phyloP scores from a whole-genome alignment of 2,329 filamentous ascomycete species.

The Trichoderma harzianum region DNA sequence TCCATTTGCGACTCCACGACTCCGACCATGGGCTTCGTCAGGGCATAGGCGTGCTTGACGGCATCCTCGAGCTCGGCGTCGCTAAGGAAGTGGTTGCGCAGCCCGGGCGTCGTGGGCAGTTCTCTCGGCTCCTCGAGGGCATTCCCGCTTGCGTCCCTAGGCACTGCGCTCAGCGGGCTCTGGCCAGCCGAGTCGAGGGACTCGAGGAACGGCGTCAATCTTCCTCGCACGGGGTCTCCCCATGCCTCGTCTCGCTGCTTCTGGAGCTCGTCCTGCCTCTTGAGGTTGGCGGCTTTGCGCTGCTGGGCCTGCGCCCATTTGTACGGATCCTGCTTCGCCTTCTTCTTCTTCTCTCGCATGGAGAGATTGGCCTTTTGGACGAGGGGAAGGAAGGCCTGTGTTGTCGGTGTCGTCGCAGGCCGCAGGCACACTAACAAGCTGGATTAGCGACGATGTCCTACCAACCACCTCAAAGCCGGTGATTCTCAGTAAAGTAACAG shows the following conservation, averaged over 20 bases:
- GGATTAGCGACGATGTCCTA: constrained; percentile 8
- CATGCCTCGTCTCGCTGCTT: constrained; percentile 60
- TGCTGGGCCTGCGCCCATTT: constrained; percentile 75
- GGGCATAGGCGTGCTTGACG: constrained; percentile 61
- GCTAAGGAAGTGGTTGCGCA: constrained; percentile 75
- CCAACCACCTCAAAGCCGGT: background rate
- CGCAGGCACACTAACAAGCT: constrained; percentile 55
- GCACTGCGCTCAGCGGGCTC: constrained; percentile 34
- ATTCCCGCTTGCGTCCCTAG: constrained; percentile 42
- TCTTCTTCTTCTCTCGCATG: constrained; percentile 60
- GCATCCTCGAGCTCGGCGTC: constrained; percentile 64
- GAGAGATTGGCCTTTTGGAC: constrained; percentile 64
- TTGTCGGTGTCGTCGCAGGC: constrained; percentile 45
- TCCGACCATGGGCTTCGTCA: constrained; percentile 58
- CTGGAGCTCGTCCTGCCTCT: constrained; percentile 67
- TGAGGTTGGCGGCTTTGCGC: constrained; percentile 77
- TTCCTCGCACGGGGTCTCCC: constrained; percentile 77
- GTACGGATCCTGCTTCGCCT: constrained; percentile 75
- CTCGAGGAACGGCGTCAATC: constrained; percentile 76
- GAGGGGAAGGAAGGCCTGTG: constrained; percentile 54
- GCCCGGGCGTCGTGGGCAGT: constrained; percentile 46
- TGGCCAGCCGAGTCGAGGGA: constrained; percentile 69
- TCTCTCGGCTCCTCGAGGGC: constrained; percentile 36
- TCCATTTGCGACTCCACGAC: constrained; percentile 39
- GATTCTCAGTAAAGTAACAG: background rate